Percentiles rank a stretch among this genome's conserved stretches.
These are phyloP conservation scores for Acaromyces ingoldii DNA, from an alignment of 1,284 basidiomycete species.

Conservation along the genomic window DNA sequence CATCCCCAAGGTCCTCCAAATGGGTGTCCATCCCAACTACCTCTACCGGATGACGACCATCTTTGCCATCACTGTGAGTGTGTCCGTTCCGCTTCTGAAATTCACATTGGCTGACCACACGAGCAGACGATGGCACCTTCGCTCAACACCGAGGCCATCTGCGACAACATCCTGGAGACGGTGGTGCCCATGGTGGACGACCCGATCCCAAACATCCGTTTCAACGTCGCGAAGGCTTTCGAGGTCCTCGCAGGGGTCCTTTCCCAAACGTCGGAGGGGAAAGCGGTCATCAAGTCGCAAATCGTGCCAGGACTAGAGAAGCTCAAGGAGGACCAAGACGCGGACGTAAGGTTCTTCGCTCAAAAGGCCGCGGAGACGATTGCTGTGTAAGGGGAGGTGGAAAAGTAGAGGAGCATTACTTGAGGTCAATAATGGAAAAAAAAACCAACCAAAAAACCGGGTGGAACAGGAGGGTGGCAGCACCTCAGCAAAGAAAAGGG, in stretches of 20 bases:
- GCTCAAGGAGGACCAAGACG: slow-evolving; percentile 83
- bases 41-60: slow-evolving; percentile 98
- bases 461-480: too few species aligned
- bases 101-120: not conserved
- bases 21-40: slow-evolving; percentile 97
- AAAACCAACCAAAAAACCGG: too few species aligned
- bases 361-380: slow-evolving; percentile 50
- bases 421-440: too few species aligned
- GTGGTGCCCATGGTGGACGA: slow-evolving; percentile 79
- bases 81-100: not conserved
- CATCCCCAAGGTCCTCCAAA: slow-evolving; percentile 93
- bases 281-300: slow-evolving; percentile 66
- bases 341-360: slow-evolving; percentile 79
- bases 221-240: slow-evolving; percentile 89
- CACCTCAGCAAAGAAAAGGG: too few species aligned
- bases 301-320: slow-evolving; percentile 79
- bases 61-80: slow-evolving; percentile 86
- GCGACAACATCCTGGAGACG: slow-evolving; percentile 77
- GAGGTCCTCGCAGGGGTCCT: slow-evolving; percentile 69
- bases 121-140: slow-evolving; percentile 85
- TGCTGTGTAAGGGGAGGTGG: too few species aligned
- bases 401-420: too few species aligned
- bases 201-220: slow-evolving; percentile 97
- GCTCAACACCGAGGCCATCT: slow-evolving; percentile 79
- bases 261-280: slow-evolving; percentile 65